Base-by-base conservation (phyloP, 306 rosid species). In the Alnus rubra region DNA sequence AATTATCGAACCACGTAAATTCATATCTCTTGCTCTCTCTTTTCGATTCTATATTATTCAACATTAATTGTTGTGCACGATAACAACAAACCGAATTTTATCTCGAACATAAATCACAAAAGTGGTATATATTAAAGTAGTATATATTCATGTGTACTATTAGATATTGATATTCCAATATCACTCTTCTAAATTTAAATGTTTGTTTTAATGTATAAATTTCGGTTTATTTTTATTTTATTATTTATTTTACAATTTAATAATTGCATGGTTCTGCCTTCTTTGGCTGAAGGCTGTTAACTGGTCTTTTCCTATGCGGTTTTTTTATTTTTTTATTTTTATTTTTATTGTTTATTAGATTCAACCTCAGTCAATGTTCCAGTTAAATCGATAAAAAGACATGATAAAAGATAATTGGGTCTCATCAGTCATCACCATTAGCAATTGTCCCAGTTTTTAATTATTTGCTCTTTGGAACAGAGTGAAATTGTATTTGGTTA, bases 221-320 rank as follows among this genome's bases (percentile, higher is more conserved):
- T 5, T 84, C 6, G 31, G 30, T 67, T 72, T 4, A 47, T 55
- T n/a, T 51, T 60, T 62, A 31, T 30, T 49, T n/a, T 49, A 45
- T 39, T 30, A 2, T 52, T 10, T 55, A 30, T 64, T 47, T 31
- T 14, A 47, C 63, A 62, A 23, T 53, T 51, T 33, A 33, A 51
- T 70, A 74, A 74, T 55, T 77, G 62, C 48, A 62, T 78, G 80
- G 49, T 76, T 37, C 65, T 65, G 53, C 54, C 90, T 88, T 72
- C 37, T 77, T 74, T 78, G 58, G 82, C 88, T 85, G 90, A 73
- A 95, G 98, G 99, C 88, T 95, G 82, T 95, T 93, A 4, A 91
- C 6, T 23, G 28, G 28, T 23, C 28, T 23, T 54, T 31, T 64
- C 69, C 16, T 53, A 31, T 78, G 44, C 64, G 37, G 2, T 33